Evolutionary conservation across 768 basidiomycete genomes (phyloP).

Genomic region (Leccinum olivaceopallidum): DNA sequence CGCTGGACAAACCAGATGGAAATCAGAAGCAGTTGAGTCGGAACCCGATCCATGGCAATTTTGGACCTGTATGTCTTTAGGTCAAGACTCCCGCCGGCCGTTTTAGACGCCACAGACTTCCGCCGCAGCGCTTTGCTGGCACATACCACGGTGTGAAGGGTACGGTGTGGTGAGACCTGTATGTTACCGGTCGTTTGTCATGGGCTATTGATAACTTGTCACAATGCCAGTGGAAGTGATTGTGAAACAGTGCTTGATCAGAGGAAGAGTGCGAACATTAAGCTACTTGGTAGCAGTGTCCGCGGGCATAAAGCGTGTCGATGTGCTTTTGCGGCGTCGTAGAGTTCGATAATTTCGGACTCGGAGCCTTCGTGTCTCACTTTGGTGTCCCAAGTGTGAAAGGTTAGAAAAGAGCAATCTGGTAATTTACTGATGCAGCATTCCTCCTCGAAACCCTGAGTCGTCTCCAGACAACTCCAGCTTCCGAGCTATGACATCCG

Average conservation of each 20-base stretch:
- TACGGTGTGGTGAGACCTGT: not conserved
- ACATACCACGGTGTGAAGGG: not conserved
- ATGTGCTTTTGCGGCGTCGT: not conserved
- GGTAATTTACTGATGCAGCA: not conserved
- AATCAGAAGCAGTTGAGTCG: too few relatives aligned
- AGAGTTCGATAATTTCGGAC: not conserved
- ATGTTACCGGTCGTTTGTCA: not conserved
- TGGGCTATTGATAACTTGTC: not conserved
- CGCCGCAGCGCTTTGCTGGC: too few relatives aligned
- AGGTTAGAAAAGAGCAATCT: not conserved
- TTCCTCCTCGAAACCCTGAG: not conserved
- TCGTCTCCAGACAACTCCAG: not conserved
- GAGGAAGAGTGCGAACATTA: not conserved
- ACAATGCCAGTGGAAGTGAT: not conserved
- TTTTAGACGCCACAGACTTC: too few relatives aligned
- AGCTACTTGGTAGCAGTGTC: not conserved
- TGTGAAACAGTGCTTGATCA: not conserved
- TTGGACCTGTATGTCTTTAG: not conserved
- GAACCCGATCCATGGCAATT: not conserved
- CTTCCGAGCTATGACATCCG: not conserved
- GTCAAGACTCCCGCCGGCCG: too few relatives aligned
- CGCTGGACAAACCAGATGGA: too few relatives aligned
- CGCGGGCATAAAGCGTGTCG: too few relatives aligned
- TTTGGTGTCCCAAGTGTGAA: not conserved
- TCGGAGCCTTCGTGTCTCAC: not conserved